Conservation (phyloP, 495 filamentous ascomycete species). For the Neurospora sublineolata region DNA sequence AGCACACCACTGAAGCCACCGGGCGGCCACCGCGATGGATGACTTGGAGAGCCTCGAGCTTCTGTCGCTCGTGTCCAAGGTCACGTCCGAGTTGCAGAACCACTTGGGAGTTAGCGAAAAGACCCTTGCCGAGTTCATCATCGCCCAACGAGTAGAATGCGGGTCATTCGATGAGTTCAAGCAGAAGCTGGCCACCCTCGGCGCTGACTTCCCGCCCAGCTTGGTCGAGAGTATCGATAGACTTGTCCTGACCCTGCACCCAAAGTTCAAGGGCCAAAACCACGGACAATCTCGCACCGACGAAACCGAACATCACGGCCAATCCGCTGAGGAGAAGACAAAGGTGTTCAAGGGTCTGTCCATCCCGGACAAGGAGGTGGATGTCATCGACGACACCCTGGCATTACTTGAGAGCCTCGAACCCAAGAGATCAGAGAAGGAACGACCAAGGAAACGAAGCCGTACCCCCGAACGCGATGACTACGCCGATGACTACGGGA, state of each 20-base stretch:
- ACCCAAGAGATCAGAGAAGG: conserved; percentile 42
- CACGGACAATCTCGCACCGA: conserved; percentile 28
- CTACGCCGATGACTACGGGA: conserved; percentile 34
- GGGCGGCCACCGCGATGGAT: conserved; percentile 51
- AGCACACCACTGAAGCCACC: not conserved
- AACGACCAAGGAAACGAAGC: conserved; percentile 54
- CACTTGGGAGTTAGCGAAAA: conserved; percentile 89
- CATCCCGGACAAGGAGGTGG: conserved; percentile 67
- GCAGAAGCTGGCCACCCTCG: conserved; percentile 53
- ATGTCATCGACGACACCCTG: conserved; percentile 84
- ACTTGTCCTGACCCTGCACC: conserved; percentile 79
- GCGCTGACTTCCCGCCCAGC: conserved; percentile 82
- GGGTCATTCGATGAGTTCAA: conserved; percentile 53
- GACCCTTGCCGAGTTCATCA: conserved; percentile 89
- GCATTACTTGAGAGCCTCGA: conserved; percentile 80
- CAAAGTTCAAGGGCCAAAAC: conserved; percentile 53
- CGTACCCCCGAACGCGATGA: conserved; percentile 50
- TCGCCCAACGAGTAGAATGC: conserved; percentile 76
- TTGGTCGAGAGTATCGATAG: conserved; percentile 86
- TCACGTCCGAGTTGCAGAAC: conserved; percentile 88
- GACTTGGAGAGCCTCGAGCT: conserved; percentile 83
- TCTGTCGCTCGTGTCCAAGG: conserved; percentile 85
- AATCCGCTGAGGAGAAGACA: conserved; percentile 48
- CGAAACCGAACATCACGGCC: conserved; percentile 28
- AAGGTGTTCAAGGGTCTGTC: conserved; percentile 82